These are phyloP conservation scores for Trypanosoma mega DNA, from an alignment of 208 protist genomes.

Conservation along the genomic window DNA sequence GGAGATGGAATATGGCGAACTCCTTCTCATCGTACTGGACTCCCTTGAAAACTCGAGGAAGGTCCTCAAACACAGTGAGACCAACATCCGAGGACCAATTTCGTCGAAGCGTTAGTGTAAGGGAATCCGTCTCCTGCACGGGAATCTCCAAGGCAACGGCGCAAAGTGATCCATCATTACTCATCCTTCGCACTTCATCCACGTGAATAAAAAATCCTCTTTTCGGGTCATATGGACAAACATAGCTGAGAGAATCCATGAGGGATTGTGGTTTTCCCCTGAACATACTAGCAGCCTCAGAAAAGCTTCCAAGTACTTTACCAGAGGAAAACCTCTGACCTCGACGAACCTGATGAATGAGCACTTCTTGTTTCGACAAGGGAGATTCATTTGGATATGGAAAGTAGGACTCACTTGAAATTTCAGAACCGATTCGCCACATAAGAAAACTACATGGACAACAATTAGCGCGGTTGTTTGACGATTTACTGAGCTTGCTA, in stretches of 20 bases:
- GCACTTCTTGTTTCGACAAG: constrained; percentile 49
- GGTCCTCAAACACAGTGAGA: constrained; percentile 51
- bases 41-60: constrained; percentile 40
- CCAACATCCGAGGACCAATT: constrained; percentile 64
- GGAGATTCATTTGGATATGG: constrained; percentile 51
- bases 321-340: constrained; percentile 7
- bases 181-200: constrained; percentile 53
- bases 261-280: constrained; percentile 17
- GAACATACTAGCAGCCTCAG: constrained; percentile 39
- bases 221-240: constrained; percentile 46
- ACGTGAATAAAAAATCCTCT: constrained; percentile 59
- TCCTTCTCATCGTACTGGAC: constrained; percentile 27
- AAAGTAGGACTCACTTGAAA: constrained; percentile 32
- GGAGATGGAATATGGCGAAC: constrained; percentile 46
- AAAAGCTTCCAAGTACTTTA: constrained; percentile 22
- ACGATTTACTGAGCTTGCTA: constrained; percentile 39
- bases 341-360: constrained; percentile 31
- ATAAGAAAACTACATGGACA: constrained; percentile 53
- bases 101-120: constrained; percentile 8
- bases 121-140: constrained; percentile 20
- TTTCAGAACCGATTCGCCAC: constrained; percentile 53
- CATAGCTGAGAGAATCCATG: constrained; percentile 36
- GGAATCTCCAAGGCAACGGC: constrained; percentile 49
- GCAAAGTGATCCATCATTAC: constrained; percentile 7
- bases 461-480: constrained; percentile 39